These are phyloP conservation scores for Phialophora expanda DNA, from an alignment of 2,329 filamentous ascomycete genomes.

Conservation along the genomic window DNA sequence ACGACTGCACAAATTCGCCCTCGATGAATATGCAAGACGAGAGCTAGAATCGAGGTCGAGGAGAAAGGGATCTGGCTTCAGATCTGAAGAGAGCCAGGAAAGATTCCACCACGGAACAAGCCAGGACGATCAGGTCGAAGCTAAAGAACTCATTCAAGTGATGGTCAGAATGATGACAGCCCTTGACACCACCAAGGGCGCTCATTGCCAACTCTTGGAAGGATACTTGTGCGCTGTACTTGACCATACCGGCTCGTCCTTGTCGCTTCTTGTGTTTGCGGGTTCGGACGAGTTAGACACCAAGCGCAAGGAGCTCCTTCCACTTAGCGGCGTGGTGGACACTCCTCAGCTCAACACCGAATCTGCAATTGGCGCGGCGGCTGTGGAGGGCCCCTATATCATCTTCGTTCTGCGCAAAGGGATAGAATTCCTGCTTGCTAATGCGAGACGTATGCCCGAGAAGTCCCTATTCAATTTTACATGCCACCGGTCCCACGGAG, in stretches of 20 bases:
- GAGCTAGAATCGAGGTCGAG: constrained; percentile 15
- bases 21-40: constrained; percentile 29
- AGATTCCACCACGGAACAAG: neutral
- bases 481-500: neutral
- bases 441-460: constrained; percentile 20
- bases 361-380: constrained; percentile 39
- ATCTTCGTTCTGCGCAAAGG: constrained; percentile 46
- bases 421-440: constrained; percentile 39
- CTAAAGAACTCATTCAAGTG: constrained; percentile 11
- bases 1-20: constrained; percentile 31
- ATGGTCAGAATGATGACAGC: constrained; percentile 29
- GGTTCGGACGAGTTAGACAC: constrained; percentile 5
- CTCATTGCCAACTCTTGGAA: constrained; percentile 31
- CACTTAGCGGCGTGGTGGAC: constrained; percentile 44
- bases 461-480: constrained; percentile 35
- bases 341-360: constrained; percentile 35
- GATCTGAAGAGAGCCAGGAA: neutral
- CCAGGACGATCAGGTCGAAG: constrained; percentile 5
- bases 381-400: constrained; percentile 47
- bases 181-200: constrained; percentile 24
- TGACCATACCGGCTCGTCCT: constrained; percentile 36
- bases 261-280: constrained; percentile 36
- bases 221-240: constrained; percentile 34
- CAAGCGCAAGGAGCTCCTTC: constrained; percentile 31
- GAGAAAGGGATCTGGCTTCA: neutral